A percentile compares a stretch with the other conserved stretches of the same genome.
phyloP scores from a whole-genome alignment of 2,329 filamentous ascomycete genomes.

The Lasiodiplodia sp. region DNA sequence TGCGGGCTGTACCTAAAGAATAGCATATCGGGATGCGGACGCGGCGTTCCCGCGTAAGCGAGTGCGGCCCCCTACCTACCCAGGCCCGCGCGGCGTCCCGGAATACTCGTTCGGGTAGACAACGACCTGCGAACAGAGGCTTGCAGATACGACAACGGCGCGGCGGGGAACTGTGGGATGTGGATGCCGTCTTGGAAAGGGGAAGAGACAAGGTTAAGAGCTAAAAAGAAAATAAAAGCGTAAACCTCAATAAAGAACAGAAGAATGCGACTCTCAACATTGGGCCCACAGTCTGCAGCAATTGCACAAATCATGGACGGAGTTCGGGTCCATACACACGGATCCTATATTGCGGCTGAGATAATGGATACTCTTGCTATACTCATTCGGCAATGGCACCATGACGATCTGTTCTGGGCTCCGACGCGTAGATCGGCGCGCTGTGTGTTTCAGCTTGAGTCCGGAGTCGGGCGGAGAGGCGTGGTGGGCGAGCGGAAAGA shows the following conservation, averaged over 20 bases:
- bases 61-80: neutral
- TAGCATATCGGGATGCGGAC: neutral
- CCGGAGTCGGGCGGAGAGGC: slow-evolving; percentile 14
- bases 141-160: slow-evolving; percentile 16
- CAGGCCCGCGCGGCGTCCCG: neutral
- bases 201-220: neutral
- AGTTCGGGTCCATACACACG: neutral
- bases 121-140: neutral
- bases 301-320: neutral
- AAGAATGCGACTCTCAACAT: neutral
- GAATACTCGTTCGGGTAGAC: slow-evolving; percentile 6
- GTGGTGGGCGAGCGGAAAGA: slow-evolving; percentile 4
- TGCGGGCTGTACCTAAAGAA: neutral
- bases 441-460: slow-evolving; percentile 18
- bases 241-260: neutral
- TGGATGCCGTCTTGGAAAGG: neutral
- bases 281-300: neutral
- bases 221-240: slow-evolving; percentile 4
- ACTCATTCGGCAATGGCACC: neutral
- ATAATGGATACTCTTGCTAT: neutral
- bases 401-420: neutral
- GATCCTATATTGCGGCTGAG: neutral
- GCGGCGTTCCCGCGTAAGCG: neutral
- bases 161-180: slow-evolving; percentile 14
- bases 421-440: neutral